Evolutionary conservation across 1,284 basidiomycete species (phyloP).

Genomic region (Ganoderma multipileum): DNA sequence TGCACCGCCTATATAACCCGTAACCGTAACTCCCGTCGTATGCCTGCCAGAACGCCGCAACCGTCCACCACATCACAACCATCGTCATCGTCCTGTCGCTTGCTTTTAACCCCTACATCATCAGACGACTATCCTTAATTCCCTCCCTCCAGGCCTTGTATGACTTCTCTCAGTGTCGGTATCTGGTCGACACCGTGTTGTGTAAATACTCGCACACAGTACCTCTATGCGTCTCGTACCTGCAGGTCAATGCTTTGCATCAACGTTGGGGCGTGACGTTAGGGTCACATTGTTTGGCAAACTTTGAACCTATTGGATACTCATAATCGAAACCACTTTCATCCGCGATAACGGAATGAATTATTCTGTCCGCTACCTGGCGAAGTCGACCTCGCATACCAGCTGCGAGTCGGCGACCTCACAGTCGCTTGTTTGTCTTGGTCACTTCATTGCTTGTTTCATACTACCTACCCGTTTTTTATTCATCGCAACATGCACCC

Average conservation of each 20-base stretch:
- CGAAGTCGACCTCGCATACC: too few relatives aligned
- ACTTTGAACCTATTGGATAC: neutral
- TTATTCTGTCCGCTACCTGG: too few relatives aligned
- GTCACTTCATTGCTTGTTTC: too few relatives aligned
- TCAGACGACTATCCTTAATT: slow-evolving; percentile 10
- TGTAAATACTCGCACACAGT: slow-evolving; percentile 6
- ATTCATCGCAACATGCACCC: too few relatives aligned
- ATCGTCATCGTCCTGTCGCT: neutral
- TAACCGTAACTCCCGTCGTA: slow-evolving; percentile 24
- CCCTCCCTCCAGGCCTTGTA: slow-evolving; percentile 1
- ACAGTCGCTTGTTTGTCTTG: too few relatives aligned
- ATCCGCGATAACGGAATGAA: too few relatives aligned
- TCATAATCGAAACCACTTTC: neutral
- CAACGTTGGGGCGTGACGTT: neutral
- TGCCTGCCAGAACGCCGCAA: slow-evolving; percentile 24
- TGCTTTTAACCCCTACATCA: slow-evolving; percentile 1
- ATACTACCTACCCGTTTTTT: too few relatives aligned
- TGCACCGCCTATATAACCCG: slow-evolving; percentile 33
- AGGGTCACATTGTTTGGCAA: too few relatives aligned
- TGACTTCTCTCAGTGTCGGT: slow-evolving; percentile 8
- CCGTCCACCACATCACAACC: slow-evolving; percentile 5
- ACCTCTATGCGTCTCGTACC: neutral
- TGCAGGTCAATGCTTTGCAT: neutral
- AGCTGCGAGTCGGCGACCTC: too few relatives aligned
- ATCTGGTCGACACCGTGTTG: slow-evolving; percentile 1